These are phyloP conservation scores for Hemisphaericaspora subhashii DNA, from an alignment of 1,139 yeast species.

Conservation along the genomic window DNA sequence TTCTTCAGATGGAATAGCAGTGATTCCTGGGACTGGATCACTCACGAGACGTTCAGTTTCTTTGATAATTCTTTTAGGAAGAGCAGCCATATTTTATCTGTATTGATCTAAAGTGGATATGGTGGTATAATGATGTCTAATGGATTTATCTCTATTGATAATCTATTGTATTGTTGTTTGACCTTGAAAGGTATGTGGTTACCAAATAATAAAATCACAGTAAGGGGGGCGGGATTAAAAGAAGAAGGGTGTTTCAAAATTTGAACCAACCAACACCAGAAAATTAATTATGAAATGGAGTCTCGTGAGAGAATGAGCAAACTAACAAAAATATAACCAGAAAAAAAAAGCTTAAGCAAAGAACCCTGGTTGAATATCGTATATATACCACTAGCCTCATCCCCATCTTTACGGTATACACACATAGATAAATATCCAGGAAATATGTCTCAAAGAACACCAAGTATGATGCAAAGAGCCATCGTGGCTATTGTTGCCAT, in stretches of 20 bases:
- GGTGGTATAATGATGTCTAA: too few relatives aligned
- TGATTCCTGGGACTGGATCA: conserved; percentile 96
- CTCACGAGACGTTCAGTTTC: conserved; percentile 90
- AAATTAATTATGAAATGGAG: too few relatives aligned
- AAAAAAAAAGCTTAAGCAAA: too few relatives aligned
- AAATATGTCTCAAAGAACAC: conserved; percentile 19
- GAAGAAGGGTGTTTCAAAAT: background rate
- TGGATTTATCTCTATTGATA: too few relatives aligned
- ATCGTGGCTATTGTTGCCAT: conserved; percentile 42
- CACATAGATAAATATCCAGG: background rate
- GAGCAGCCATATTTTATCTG: conserved; percentile 53
- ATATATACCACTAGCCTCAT: background rate
- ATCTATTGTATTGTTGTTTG: too few relatives aligned
- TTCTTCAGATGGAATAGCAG: conserved; percentile 90
- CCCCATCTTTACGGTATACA: background rate
- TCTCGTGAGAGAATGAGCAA: too few relatives aligned
- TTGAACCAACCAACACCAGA: background rate
- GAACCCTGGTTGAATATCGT: too few relatives aligned
- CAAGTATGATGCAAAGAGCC: conserved; percentile 35
- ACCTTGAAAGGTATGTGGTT: background rate
- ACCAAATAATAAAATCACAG: too few relatives aligned
- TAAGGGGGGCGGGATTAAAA: too few relatives aligned
- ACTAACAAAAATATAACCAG: too few relatives aligned
- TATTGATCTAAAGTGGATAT: too few relatives aligned
- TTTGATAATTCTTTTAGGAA: conserved; percentile 88